These are phyloP conservation scores for Medicago truncatula DNA, from an alignment of 306 rosid species.

Conservation along the genomic window MtrunA17r5.0-ANR NC_053045.1:53203001-53203500, in stretches of 20 bases:
- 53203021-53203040: not conserved
- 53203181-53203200: not conserved
- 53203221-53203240: not conserved
- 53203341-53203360: not conserved
- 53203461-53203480: not conserved
- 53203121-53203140: not conserved
- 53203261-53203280: not conserved
- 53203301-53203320: conserved; percentile 7
- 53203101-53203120: not conserved
- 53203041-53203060: not conserved
- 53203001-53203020: not conserved
- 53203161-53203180: not conserved
- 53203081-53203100: not conserved
- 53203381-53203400: not conserved
- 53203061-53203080: not conserved
- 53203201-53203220: not conserved
- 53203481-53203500: not conserved
- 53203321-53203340: not conserved
- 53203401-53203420: conserved; percentile 2
- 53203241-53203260: conserved; percentile 9
- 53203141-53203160: not conserved
- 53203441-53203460: not conserved
- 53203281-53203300: not conserved
- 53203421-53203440: conserved; percentile 20
- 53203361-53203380: not conserved